Evolutionary conservation across 129 eudicot species (phyloP).

Genomic region (Dittrichia graveolens): DNA sequence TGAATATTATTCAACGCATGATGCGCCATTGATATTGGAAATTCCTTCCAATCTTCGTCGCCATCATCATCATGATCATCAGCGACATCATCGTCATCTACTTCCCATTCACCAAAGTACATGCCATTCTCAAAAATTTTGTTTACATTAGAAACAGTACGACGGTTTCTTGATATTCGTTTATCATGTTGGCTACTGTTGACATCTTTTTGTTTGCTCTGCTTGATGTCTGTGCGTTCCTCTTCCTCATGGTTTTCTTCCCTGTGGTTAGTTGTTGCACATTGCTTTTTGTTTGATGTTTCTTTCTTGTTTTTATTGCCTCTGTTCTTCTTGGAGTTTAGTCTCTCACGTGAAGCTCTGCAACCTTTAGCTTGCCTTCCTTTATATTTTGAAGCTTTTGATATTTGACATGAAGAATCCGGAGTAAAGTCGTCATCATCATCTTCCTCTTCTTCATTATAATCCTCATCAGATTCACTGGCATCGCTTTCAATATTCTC

Average conservation of each 20-base stretch:
- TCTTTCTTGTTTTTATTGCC: slow-evolving; percentile 24
- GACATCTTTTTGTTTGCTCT: slow-evolving; percentile 29
- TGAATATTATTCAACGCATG: slow-evolving; percentile 1
- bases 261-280: not conserved
- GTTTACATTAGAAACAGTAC: slow-evolving; percentile 19
- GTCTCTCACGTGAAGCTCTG: slow-evolving; percentile 22
- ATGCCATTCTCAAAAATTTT: slow-evolving; percentile 19
- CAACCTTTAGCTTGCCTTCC: slow-evolving; percentile 18
- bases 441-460: slow-evolving; percentile 28
- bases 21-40: not conserved
- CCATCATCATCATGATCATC: slow-evolving; percentile 23
- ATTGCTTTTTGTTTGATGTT: slow-evolving; percentile 11
- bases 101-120: slow-evolving; percentile 16
- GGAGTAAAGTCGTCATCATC: slow-evolving; percentile 35
- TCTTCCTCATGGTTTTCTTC: slow-evolving; percentile 30
- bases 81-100: slow-evolving; percentile 25
- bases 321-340: slow-evolving; percentile 16
- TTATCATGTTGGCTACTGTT: not conserved
- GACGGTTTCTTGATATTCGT: slow-evolving; percentile 21
- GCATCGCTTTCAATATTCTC: slow-evolving; percentile 5
- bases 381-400: slow-evolving; percentile 24
- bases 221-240: slow-evolving; percentile 26
- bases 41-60: slow-evolving; percentile 20
- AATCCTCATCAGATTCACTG: slow-evolving; percentile 38
- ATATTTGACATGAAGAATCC: slow-evolving; percentile 16